Evolutionary conservation across 2,329 filamentous ascomycete species (phyloP).

Genomic region (Knoxdaviesia proteae): DNA sequence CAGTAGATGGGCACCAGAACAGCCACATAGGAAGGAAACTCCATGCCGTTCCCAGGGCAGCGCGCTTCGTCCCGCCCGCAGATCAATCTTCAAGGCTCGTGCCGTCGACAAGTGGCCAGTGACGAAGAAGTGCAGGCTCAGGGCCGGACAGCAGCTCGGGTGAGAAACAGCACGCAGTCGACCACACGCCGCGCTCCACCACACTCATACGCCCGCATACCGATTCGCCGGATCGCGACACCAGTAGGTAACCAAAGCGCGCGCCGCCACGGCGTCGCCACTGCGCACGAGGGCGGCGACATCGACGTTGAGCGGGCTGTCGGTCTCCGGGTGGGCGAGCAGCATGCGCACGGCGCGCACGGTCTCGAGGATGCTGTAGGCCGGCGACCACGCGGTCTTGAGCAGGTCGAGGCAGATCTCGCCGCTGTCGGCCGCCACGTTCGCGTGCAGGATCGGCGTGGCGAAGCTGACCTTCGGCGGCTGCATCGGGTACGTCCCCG

Average conservation of each 20-base stretch:
- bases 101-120: too few relatives aligned
- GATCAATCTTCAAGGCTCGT: too few relatives aligned
- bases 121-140: too few relatives aligned
- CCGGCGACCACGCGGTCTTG: conserved; percentile 59
- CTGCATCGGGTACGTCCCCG: conserved; percentile 54
- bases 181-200: background rate
- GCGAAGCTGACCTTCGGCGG: conserved; percentile 62
- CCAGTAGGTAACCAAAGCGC: conserved; percentile 53
- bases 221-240: conserved; percentile 16
- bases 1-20: too few relatives aligned
- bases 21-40: too few relatives aligned
- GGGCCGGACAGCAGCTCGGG: too few relatives aligned
- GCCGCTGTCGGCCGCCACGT: conserved; percentile 48
- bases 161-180: background rate
- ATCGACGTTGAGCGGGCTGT: conserved; percentile 63
- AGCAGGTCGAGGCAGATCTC: conserved; percentile 91
- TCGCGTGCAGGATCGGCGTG: conserved; percentile 75
- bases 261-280: conserved; percentile 47
- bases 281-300: conserved; percentile 47
- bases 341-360: conserved; percentile 54
- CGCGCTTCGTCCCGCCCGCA: too few relatives aligned
- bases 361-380: conserved; percentile 60
- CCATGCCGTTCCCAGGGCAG: too few relatives aligned
- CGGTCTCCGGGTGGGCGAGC: conserved; percentile 43
- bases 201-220: conserved; percentile 3